Conservation (phyloP, 306 rosid species). For the Carpinus viminea region DNA sequence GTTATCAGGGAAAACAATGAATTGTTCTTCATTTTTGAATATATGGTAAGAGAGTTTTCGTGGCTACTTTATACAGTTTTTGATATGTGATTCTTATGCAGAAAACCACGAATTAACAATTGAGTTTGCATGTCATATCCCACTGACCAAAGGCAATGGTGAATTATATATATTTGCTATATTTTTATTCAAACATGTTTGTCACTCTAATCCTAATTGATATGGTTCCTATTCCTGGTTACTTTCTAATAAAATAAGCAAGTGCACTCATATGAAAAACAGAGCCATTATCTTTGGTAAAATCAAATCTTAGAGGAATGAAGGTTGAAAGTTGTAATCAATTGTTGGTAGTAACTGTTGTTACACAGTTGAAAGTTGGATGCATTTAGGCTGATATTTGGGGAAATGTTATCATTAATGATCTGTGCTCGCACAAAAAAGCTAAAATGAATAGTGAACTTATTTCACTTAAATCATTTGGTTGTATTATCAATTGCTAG, state of each 20-base stretch:
- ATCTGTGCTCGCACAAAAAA: not conserved
- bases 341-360: not conserved
- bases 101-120: not conserved
- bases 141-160: constrained; percentile 3
- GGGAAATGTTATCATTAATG: not conserved
- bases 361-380: not conserved
- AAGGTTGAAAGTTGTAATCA: not conserved
- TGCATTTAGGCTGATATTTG: not conserved
- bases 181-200: constrained; percentile 8
- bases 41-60: constrained; percentile 58
- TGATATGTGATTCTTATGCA: not conserved
- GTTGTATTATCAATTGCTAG: not conserved
- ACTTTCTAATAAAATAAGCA: not conserved
- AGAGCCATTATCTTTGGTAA: not conserved
- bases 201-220: not conserved
- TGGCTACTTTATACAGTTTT: constrained; percentile 8
- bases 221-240: not conserved
- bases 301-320: not conserved
- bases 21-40: constrained; percentile 76
- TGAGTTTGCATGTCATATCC: constrained; percentile 12
- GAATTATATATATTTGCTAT: constrained; percentile 15
- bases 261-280: not conserved
- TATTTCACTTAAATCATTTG: not conserved
- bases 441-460: not conserved
- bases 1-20: constrained; percentile 72